Base-by-base conservation (phyloP, 176 grass and related monocot species). In the Carex littledalei region DNA sequence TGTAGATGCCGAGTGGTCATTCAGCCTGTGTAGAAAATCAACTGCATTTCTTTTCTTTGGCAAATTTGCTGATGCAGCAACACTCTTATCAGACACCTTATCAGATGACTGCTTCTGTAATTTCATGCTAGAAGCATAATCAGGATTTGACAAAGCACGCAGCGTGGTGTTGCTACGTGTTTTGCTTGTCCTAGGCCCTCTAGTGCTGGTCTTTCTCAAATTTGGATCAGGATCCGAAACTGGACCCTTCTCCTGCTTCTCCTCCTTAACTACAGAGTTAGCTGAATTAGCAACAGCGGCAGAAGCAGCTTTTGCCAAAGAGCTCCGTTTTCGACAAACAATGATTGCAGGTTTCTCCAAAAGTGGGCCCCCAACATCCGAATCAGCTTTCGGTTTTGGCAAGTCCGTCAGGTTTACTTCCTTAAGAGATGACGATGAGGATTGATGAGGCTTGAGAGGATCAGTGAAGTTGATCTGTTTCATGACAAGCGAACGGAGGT, bases 11-110 rank as follows among this genome's bases (percentile, higher is more conserved):
- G 56, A 37, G 2, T 87, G 35, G 21, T 91, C 88, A 24, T 93
- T 97, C 84, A 97, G 90, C 87, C 95, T 86, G 82, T 93, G 94
- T 16, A 97, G 86, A 68, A 97, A 97, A 81, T 92, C 71, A 50
- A 89, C 91, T 1, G 95, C 95, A 11, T 87, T 91, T 5, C 91
- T 84, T 84, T 94, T 97, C 82, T 93, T 97, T 1, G 83, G 81
- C 0, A 86, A 52, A 22, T 80, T 81, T 0, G 72, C 60, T 0
- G 84, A 24, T 17, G 86, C 39, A 0, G 66, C 84, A 1, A 35
- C 20, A 22, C 76, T 61, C 3, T 85, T 81, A 0, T 65, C 64
- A 6, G 55, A 26, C 7, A 82, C 92, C 81, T 94, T 94, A 2
- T 94, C 92, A 6, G 86, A 61, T 20, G 26, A 55, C 35, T 18